Evolutionary conservation across 1,284 basidiomycete genomes (phyloP).

Genomic region (Papiliotrema laurentii): DNA sequence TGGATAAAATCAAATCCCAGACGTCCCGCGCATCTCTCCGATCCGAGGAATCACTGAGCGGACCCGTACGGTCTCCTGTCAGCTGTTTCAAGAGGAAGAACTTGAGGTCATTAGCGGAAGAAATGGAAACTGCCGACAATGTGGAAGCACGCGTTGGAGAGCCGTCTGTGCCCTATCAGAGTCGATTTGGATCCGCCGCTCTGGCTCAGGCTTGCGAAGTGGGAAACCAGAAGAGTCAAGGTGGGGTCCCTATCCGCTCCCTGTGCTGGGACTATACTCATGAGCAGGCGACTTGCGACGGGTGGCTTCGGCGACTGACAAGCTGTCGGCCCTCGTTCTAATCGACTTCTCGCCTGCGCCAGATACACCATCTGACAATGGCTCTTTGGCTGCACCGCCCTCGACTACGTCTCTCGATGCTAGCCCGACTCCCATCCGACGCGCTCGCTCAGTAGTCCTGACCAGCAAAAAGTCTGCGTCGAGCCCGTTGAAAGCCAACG

Average conservation of each 20-base stretch:
- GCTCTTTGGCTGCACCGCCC: constrained; percentile 10
- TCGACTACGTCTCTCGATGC: constrained; percentile 21
- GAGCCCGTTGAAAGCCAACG: constrained; percentile 8
- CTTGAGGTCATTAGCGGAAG: constrained; percentile 16
- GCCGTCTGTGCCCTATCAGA: constrained; percentile 1
- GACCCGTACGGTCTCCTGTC: neutral
- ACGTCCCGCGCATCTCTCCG: constrained; percentile 3
- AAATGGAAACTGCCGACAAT: constrained; percentile 14
- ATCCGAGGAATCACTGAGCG: neutral
- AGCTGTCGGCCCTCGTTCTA: constrained; percentile 26
- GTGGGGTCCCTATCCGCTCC: neutral
- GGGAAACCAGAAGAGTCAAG: too few species aligned
- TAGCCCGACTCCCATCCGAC: constrained; percentile 31
- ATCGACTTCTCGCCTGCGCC: constrained; percentile 21
- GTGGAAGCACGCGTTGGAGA: constrained; percentile 1
- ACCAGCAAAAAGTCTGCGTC: constrained; percentile 10
- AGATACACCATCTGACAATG: constrained; percentile 2
- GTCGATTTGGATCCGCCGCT: constrained; percentile 17
- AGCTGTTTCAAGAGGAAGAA: neutral
- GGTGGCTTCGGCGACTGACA: constrained; percentile 34
- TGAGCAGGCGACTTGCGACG: constrained; percentile 17
- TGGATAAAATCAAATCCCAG: constrained; percentile 15
- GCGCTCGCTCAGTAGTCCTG: constrained; percentile 23
- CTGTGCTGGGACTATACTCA: neutral
- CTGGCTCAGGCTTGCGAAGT: too few species aligned